Percentiles rank a stretch among this genome's conserved stretches.
Conservation (phyloP, 2,329 filamentous ascomycete genomes). For the Simplicillium sp. region DNA sequence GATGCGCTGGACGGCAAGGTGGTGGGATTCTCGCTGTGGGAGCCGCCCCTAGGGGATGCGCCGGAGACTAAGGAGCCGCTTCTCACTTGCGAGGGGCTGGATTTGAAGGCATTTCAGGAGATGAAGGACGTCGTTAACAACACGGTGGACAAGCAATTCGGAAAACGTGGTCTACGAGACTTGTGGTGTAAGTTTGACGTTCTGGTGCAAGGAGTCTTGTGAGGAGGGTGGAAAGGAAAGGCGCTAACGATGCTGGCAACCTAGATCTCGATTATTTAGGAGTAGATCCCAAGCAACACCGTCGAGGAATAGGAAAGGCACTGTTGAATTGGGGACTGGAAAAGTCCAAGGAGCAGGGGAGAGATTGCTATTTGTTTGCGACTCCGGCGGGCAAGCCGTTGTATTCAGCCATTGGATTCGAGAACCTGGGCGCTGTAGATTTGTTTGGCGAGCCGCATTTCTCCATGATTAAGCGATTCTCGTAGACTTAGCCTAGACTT, state of each 20-base stretch:
- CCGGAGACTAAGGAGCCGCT: neutral
- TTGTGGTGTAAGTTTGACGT: conserved; percentile 9
- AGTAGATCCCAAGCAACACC: conserved; percentile 8
- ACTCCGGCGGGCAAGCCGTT: conserved; percentile 7
- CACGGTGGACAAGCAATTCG: conserved; percentile 6
- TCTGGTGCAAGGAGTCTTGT: neutral
- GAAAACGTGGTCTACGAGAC: conserved; percentile 7
- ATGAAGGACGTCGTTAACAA: conserved; percentile 4
- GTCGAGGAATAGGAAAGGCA: conserved; percentile 9
- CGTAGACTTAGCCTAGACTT: conserved; percentile 2
- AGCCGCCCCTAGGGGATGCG: neutral
- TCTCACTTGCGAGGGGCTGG: conserved; percentile 3
- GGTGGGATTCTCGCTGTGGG: conserved; percentile 9
- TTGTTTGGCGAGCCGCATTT: conserved; percentile 7
- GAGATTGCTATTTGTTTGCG: conserved; percentile 8
- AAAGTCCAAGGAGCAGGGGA: conserved; percentile 5
- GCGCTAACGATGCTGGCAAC: neutral
- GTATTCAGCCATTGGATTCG: conserved; percentile 6
- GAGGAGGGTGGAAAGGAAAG: neutral
- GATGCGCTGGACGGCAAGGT: conserved; percentile 3
- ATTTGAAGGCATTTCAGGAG: conserved; percentile 4
- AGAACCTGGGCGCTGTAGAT: conserved; percentile 3
- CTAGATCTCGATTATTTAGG: conserved; percentile 10
- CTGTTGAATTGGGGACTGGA: conserved; percentile 10
- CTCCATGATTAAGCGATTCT: conserved; percentile 7